These are phyloP conservation scores for Ramalina peruviana DNA, from an alignment of 495 filamentous ascomycete species.

Conservation along the genomic window DNA sequence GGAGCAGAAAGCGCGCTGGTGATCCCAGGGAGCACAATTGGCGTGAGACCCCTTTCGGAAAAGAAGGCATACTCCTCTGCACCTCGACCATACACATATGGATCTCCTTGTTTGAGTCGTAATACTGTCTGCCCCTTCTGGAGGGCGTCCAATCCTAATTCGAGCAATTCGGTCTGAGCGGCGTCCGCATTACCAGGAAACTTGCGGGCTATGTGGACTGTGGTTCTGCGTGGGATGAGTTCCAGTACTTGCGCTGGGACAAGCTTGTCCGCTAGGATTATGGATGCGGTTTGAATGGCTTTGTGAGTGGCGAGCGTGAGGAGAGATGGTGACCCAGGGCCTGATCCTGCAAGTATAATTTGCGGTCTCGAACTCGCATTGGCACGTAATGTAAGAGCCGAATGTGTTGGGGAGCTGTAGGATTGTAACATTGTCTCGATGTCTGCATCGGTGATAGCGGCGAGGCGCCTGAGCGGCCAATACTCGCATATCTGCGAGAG, in stretches of 20 bases:
- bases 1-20: constrained; percentile 78
- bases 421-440: constrained; percentile 56
- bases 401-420: constrained; percentile 30
- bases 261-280: constrained; percentile 92
- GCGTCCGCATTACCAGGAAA: constrained; percentile 94
- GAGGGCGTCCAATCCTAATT: constrained; percentile 58
- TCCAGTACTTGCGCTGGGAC: constrained; percentile 78
- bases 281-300: constrained; percentile 69
- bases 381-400: constrained; percentile 12
- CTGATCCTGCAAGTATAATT: constrained; percentile 84
- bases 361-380: constrained; percentile 31
- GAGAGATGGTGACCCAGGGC: constrained; percentile 82
- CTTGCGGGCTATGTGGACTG: constrained; percentile 86
- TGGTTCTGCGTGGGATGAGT: constrained; percentile 78
- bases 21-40: constrained; percentile 74
- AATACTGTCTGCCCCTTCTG: constrained; percentile 65
- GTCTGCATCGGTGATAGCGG: constrained; percentile 64
- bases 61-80: constrained; percentile 91
- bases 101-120: constrained; percentile 89
- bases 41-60: constrained; percentile 48
- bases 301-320: constrained; percentile 80
- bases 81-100: constrained; percentile 88
- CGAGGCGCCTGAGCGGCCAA: constrained; percentile 79
- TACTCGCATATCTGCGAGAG: constrained; percentile 95
- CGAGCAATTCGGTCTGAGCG: constrained; percentile 83